Percentiles rank a stretch among this genome's conserved stretches.
These are phyloP conservation scores for Zygotorulaspora danielsina DNA, from an alignment of 805 yeast genomes.

Conservation along the genomic window DNA sequence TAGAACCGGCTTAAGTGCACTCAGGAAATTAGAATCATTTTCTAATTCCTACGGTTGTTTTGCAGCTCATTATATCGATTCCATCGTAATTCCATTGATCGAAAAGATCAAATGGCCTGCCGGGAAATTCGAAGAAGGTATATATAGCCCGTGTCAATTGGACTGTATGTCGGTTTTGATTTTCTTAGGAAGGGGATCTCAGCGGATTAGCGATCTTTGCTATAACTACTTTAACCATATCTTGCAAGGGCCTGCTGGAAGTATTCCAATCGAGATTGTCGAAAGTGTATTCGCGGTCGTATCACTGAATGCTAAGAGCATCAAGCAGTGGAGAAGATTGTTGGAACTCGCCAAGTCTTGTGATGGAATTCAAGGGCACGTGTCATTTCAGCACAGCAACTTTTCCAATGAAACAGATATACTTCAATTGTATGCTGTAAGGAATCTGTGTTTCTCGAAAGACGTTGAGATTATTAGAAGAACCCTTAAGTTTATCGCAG, in stretches of 20 bases:
- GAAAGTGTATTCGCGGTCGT: conserved; percentile 43
- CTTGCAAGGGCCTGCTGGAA: conserved; percentile 48
- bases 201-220: conserved; percentile 33
- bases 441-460: conserved; percentile 49
- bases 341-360: conserved; percentile 50
- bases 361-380: conserved; percentile 39
- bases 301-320: conserved; percentile 37
- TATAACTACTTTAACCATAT: conserved; percentile 45
- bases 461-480: conserved; percentile 46
- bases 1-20: conserved; percentile 26
- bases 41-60: conserved; percentile 12
- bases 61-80: conserved; percentile 6
- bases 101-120: conserved; percentile 38
- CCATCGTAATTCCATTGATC: conserved; percentile 21
- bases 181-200: conserved; percentile 18
- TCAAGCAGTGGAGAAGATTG: conserved; percentile 56
- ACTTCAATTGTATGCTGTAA: conserved; percentile 53
- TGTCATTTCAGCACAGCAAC: conserved; percentile 16
- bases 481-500: conserved; percentile 52
- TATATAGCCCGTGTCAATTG: conserved; percentile 38
- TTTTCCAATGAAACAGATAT: conserved; percentile 4
- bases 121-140: conserved; percentile 21
- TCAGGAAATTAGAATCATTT: conserved; percentile 22
- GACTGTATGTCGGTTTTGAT: conserved; percentile 30
- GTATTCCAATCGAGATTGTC: conserved; percentile 51